Percentiles rank a stretch among this genome's conserved stretches.
Evolutionary conservation across 768 basidiomycete genomes (phyloP).

Genomic region (Rhizopogon vesiculosus): DNA sequence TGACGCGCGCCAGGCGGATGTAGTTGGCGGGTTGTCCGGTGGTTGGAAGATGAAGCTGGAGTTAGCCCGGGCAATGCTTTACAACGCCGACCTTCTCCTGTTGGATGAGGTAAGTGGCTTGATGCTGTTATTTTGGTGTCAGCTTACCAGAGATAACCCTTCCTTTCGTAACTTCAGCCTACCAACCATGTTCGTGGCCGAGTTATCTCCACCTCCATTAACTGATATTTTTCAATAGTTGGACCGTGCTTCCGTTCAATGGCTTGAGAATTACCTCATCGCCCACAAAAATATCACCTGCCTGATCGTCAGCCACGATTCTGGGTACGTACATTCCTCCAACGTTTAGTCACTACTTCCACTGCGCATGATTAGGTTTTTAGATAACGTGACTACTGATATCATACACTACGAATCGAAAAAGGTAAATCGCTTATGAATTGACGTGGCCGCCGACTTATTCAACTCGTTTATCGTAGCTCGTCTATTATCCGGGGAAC

Average conservation of each 20-base stretch:
- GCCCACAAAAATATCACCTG: slow-evolving; percentile 83
- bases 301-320: slow-evolving; percentile 95
- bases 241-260: slow-evolving; percentile 80
- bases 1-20: slow-evolving; percentile 75
- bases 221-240: slow-evolving; percentile 40
- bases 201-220: slow-evolving; percentile 11
- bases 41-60: slow-evolving; percentile 99
- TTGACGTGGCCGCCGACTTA: slow-evolving; percentile 11
- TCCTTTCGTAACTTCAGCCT: slow-evolving; percentile 46
- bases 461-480: slow-evolving; percentile 35
- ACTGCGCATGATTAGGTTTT: slow-evolving; percentile 50
- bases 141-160: neutral
- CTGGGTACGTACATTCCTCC: slow-evolving; percentile 55
- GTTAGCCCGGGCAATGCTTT: slow-evolving; percentile 92
- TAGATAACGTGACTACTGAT: slow-evolving; percentile 94
- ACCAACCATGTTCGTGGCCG: slow-evolving; percentile 76
- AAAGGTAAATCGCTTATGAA: slow-evolving; percentile 47
- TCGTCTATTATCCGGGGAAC: slow-evolving; percentile 93
- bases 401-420: slow-evolving; percentile 97
- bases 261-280: slow-evolving; percentile 87
- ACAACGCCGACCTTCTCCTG: slow-evolving; percentile 82
- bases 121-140: neutral
- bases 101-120: slow-evolving; percentile 67
- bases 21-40: slow-evolving; percentile 87
- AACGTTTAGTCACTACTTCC: slow-evolving; percentile 5